Evolutionary conservation across 2,329 filamentous ascomycete species (phyloP), one percentile per base, ranked within the genome.

Genomic region (Arachnomyces sp.): DNA sequence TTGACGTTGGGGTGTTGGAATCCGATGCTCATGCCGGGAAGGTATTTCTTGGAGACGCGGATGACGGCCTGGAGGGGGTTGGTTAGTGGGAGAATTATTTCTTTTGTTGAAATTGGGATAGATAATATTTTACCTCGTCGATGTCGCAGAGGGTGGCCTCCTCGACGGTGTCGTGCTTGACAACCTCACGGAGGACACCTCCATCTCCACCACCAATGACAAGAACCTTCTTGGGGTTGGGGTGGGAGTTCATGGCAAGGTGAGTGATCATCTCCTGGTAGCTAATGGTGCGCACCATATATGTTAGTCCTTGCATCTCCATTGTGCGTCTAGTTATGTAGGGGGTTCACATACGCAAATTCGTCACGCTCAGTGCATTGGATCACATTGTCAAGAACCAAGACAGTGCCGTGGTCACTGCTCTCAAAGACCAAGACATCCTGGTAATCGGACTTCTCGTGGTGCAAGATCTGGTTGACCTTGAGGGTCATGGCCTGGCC

Each of bases 231-330:
- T 96, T 92, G 61, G 92, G 92, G 75, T 94, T 81, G 54, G 92
- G 92, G 79, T 98, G 92, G 39, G 90, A 87, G 79, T 94, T 92
- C 83, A 98, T 87, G 70, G 88, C 92, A 53, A 98, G 77, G 71
- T 98, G 88, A 55, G 90, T 89, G 70, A 98, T 98, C 92, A 98
- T 98, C 79, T 98, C 92, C 76, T 98, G 92, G 80, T 94, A 94
- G 57, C 72, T 75, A 49, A 18, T 31, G 20, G 18, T 20, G 13
- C 29, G 3, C 20, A 18, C 5, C 29, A 28, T 16, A 11, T 16
- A 6, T 6, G 35, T 37, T 15, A 37, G 35, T 7, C 35, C 28
- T 29, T 14, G 11, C 34, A 25, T 4, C 7, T 15, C 25, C 18
- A 14, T 30, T 16, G 25, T 25, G 15, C 28, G 28, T 15, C 4